Evolutionary conservation across 1,139 yeast genomes (phyloP), one percentile per base, ranked within the genome.

Genomic region (Diutina catenulata): DNA sequence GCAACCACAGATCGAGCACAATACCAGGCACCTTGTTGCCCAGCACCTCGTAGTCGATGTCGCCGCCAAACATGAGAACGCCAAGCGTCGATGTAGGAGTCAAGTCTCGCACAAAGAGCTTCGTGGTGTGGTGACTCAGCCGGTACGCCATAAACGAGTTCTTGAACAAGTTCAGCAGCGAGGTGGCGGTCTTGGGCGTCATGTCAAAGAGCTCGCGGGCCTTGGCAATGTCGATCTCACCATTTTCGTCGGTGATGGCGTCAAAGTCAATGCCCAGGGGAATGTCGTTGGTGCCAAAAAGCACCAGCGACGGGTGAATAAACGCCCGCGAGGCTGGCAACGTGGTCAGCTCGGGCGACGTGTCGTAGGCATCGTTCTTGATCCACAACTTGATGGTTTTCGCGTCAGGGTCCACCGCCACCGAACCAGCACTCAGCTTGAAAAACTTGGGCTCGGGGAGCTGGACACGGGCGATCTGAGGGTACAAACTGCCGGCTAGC

Each of bases 361-460:
- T 42, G 2, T 49, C 42, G 40, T 35, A 52, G 23, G 37, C 47
- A 40, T 74, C 80, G 49, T 76, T 78, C 49, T 80, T 60, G 38
- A 80, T 67, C 83, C 86, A 88, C 43, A 76, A 76, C 50, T 77
- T 80, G 42, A 82, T 80, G 41, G 69, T 64, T 42, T 68, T 72
- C 1, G 91, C 83, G 50, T 88, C 96, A 0, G 88, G 83, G 47
- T 87, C 95, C 25, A 76, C 68, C 40, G 83, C 91, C 37, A 91
- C 68, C 0, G 96, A 71, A 25, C 98, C 98, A 2, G 77, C 70
- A 25, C 79, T 62, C 1, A 86, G 75, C 35, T 76, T 72, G 39
- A 76, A 63, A 52, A 63, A 91, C 48, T 81, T 83, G 6, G 88
- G 75, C 45, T 83, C 87, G 0, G 97, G 97, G 26, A 76, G 62